Evolutionary conservation across 164 flowering plant genomes (phyloP).

Genomic region (Sextonia rubra): DNA sequence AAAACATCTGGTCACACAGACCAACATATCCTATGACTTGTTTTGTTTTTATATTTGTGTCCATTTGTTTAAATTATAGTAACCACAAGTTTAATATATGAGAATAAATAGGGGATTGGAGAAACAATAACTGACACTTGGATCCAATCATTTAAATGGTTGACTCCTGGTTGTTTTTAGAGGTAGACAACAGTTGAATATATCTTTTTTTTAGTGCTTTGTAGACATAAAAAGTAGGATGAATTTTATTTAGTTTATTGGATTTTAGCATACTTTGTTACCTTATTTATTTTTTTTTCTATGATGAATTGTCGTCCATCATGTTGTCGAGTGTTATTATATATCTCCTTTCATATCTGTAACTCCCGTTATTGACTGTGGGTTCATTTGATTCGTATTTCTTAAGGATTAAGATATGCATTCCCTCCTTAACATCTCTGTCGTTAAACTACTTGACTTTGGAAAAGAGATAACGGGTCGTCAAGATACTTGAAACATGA

Average conservation of each 20-base stretch:
- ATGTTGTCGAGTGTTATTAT: no score
- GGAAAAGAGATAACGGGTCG: no score
- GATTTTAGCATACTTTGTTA: neutral
- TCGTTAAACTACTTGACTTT: no score
- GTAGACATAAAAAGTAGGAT: neutral
- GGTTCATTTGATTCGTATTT: no score
- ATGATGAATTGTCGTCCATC: neutral
- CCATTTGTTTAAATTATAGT: neutral
- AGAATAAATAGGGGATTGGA: neutral
- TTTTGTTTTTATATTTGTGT: neutral
- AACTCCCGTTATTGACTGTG: no score
- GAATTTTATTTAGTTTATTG: neutral
- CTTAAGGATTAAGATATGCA: no score
- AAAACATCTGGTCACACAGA: neutral
- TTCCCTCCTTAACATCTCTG: no score
- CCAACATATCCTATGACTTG: neutral
- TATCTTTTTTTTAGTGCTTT: neutral
- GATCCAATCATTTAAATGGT: conserved; percentile 1
- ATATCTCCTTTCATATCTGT: no score
- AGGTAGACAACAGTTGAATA: neutral
- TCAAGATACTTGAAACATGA: no score
- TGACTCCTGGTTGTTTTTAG: neutral
- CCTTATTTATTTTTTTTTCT: neutral
- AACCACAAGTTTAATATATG: neutral
- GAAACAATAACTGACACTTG: neutral